These are phyloP conservation scores for Borealophlyctis nickersoniae DNA, from an alignment of 192 early-diverging fungal species.

Conservation along the genomic window DNA sequence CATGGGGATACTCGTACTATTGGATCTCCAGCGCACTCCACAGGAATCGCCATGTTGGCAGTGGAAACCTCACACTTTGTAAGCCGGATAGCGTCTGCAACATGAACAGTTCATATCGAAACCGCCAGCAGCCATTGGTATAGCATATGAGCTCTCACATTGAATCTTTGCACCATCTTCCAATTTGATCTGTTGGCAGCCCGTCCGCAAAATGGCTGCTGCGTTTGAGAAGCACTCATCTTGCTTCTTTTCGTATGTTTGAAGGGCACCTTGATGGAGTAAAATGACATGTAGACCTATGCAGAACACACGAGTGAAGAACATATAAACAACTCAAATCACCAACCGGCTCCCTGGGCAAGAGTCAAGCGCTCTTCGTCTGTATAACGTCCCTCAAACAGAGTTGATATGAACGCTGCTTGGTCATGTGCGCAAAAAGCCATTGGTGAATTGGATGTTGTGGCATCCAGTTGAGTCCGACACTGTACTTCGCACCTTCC, in stretches of 20 bases:
- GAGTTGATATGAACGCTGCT: too few species aligned
- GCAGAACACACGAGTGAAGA: too few species aligned
- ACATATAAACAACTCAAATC: too few species aligned
- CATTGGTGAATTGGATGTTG: too few species aligned
- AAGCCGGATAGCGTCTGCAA: constrained; percentile 19
- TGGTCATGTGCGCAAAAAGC: too few species aligned
- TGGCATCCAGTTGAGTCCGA: too few species aligned
- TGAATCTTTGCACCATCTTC: constrained; percentile 14
- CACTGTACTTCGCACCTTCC: too few species aligned
- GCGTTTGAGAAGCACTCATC: constrained; percentile 19
- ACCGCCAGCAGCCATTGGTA: too few species aligned
- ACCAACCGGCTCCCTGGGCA: too few species aligned
- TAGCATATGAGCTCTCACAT: constrained; percentile 21
- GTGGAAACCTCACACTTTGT: constrained; percentile 25
- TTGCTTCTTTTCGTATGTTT: constrained; percentile 13
- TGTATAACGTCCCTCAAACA: too few species aligned
- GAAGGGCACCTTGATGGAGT: neutral
- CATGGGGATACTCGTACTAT: constrained; percentile 13
- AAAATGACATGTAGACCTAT: constrained; percentile 13
- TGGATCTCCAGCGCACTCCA: constrained; percentile 5
- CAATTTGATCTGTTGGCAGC: constrained; percentile 9
- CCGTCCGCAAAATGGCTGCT: constrained; percentile 4
- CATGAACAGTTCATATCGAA: neutral
- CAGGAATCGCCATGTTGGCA: constrained; percentile 23
- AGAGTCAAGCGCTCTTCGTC: too few species aligned